phyloP scores from a whole-genome alignment of 306 rosid species.

The Hippophae tibetana region DNA sequence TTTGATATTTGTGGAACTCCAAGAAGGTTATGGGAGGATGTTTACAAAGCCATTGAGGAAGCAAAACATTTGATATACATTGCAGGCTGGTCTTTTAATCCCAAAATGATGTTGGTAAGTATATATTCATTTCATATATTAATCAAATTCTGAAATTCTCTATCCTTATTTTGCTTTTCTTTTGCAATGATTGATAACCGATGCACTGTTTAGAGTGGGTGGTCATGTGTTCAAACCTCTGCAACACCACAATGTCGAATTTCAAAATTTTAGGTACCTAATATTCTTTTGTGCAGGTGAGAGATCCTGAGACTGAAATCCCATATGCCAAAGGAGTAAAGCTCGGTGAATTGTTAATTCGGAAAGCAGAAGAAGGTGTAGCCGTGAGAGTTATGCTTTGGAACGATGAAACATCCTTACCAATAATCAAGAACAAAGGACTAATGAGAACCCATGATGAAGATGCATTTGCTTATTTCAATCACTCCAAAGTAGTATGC shows the following conservation, averaged over 20 bases:
- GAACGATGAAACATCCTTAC: conserved; percentile 89
- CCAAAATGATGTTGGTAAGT: conserved; percentile 66
- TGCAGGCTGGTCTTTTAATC: conserved; percentile 97
- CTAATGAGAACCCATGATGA: conserved; percentile 84
- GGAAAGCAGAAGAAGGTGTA: conserved; percentile 89
- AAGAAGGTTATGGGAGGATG: conserved; percentile 83
- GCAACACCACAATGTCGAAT: too few species aligned
- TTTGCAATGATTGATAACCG: background rate
- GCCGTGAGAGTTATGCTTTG: conserved; percentile 81
- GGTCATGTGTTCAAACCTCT: too few species aligned
- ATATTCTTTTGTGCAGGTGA: conserved; percentile 44
- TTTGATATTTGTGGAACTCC: conserved; percentile 40
- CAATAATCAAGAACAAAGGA: conserved; percentile 67
- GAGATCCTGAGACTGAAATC: conserved; percentile 65
- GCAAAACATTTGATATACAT: conserved; percentile 72
- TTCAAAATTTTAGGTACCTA: background rate
- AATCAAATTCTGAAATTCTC: background rate
- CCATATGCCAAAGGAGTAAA: conserved; percentile 70
- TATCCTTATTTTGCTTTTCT: background rate
- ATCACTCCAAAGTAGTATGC: conserved; percentile 66
- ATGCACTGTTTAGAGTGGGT: too few species aligned
- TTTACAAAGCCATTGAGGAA: conserved; percentile 75
- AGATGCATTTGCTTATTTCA: conserved; percentile 64
- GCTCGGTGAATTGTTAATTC: conserved; percentile 75
- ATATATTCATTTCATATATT: background rate